A percentile compares a stretch with the other conserved stretches of the same genome.
Evolutionary conservation across 192 early-diverging fungal genomes (phyloP).

Genomic region (Coemansia reversa): DNA sequence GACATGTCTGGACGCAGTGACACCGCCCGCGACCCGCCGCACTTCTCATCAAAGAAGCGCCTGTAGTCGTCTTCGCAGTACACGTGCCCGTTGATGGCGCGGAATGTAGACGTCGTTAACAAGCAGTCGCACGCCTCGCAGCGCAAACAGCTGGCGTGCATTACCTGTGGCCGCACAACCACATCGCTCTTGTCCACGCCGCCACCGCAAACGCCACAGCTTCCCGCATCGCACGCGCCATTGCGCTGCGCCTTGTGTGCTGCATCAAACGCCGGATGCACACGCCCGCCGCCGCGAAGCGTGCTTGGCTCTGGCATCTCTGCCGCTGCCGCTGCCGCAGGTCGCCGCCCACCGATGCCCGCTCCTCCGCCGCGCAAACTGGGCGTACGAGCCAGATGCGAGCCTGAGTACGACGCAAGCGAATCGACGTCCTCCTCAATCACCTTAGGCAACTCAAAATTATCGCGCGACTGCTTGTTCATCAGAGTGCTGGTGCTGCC

Average conservation of each 20-base stretch:
- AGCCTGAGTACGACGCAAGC: slow-evolving; percentile 41
- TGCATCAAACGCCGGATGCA: slow-evolving; percentile 20
- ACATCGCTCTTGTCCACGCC: slow-evolving; percentile 41
- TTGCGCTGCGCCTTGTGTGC: not conserved
- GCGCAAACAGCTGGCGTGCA: slow-evolving; percentile 53
- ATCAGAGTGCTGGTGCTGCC: slow-evolving; percentile 53
- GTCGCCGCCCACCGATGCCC: not conserved
- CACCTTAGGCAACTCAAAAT: slow-evolving; percentile 46
- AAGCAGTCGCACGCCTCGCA: slow-evolving; percentile 54
- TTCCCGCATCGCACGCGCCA: slow-evolving; percentile 30
- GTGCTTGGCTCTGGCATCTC: slow-evolving; percentile 20
- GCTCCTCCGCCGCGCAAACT: slow-evolving; percentile 38
- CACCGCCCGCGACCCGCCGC: slow-evolving; percentile 16
- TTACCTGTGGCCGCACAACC: slow-evolving; percentile 48
- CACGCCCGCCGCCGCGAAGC: slow-evolving; percentile 36
- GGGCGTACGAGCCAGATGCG: slow-evolving; percentile 25
- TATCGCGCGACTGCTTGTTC: slow-evolving; percentile 24
- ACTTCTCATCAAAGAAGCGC: slow-evolving; percentile 25
- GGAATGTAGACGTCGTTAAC: slow-evolving; percentile 53
- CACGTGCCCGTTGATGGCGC: slow-evolving; percentile 50
- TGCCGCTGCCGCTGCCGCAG: not conserved
- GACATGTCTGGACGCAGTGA: slow-evolving; percentile 36
- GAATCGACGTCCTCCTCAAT: slow-evolving; percentile 55
- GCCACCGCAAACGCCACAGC: slow-evolving; percentile 52
- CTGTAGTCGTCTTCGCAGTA: slow-evolving; percentile 52